Conservation (phyloP, 495 filamentous ascomycete species). For the Xylaria venustula region DNA sequence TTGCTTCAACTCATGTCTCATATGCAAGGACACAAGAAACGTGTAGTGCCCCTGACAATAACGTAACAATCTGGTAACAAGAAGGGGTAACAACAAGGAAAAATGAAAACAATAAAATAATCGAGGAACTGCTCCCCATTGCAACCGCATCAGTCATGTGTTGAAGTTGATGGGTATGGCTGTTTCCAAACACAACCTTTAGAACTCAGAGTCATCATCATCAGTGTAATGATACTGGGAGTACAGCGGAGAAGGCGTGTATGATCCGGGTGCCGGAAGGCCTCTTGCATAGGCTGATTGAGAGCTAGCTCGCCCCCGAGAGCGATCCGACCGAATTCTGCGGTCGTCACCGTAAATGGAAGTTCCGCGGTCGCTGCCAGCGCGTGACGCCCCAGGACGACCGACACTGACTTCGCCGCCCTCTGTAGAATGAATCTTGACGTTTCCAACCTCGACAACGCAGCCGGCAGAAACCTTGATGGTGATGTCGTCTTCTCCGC, state of each 20-base stretch:
- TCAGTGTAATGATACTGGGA: conserved; percentile 19
- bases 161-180: too few relatives aligned
- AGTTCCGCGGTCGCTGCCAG: conserved; percentile 39
- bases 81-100: not conserved
- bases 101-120: not conserved
- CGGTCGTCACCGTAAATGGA: conserved; percentile 45
- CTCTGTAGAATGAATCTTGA: conserved; percentile 52
- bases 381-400: conserved; percentile 26
- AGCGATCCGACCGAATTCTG: conserved; percentile 40
- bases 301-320: conserved; percentile 38
- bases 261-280: conserved; percentile 21
- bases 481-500: conserved; percentile 51
- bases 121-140: not conserved
- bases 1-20: conserved; percentile 12
- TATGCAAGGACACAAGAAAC: conserved; percentile 11
- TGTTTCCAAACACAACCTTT: not conserved
- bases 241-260: conserved; percentile 17
- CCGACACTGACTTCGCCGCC: conserved; percentile 54
- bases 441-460: conserved; percentile 45
- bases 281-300: conserved; percentile 43
- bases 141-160: not conserved
- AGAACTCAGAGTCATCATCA: conserved; percentile 14
- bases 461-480: conserved; percentile 51
- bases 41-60: not conserved
- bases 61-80: not conserved